phyloP scores from a whole-genome alignment of 352 stramenopile species.

The Phytopythium oedochilum region DNA sequence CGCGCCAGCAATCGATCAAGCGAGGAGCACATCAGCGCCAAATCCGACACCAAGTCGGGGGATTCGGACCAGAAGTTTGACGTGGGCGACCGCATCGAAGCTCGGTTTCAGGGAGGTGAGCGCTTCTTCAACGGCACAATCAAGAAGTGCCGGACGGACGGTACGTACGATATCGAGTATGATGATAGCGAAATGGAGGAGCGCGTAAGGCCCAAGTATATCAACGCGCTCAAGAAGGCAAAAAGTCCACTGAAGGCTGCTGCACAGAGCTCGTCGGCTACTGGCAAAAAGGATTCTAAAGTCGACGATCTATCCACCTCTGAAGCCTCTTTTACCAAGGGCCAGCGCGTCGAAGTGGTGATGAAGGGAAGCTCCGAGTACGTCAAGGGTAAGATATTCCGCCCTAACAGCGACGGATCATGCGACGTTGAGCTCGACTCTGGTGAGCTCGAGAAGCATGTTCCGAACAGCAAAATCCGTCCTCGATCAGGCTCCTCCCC shows the following conservation, averaged over 20 bases:
- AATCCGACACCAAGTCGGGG: constrained; percentile 12
- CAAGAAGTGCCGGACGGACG: constrained; percentile 27
- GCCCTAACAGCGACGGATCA: constrained; percentile 43
- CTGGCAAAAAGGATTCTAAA: constrained; percentile 6
- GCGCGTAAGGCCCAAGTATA: constrained; percentile 37
- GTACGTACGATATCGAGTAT: constrained; percentile 46
- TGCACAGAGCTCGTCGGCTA: constrained; percentile 7
- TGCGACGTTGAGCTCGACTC: constrained; percentile 64
- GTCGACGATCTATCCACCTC: constrained; percentile 26
- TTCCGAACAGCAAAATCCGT: constrained; percentile 31
- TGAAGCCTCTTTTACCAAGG: constrained; percentile 35
- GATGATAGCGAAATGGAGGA: constrained; percentile 62
- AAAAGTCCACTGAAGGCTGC: constrained; percentile 29
- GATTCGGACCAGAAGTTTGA: constrained; percentile 19
- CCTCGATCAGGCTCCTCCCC: constrained; percentile 14
- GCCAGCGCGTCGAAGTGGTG: constrained; percentile 52
- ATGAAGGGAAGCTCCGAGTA: constrained; percentile 41
- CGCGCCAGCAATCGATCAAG: constrained; percentile 15
- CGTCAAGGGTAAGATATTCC: constrained; percentile 43
- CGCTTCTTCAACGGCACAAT: constrained; percentile 42
- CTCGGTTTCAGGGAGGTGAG: constrained; percentile 30
- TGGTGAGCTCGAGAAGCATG: constrained; percentile 47
- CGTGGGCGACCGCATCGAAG: constrained; percentile 41
- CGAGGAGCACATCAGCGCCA: constrained; percentile 4
- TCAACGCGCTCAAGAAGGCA: constrained; percentile 23